Evolutionary conservation across 768 basidiomycete genomes (phyloP), one percentile per base, ranked within the genome.

Genomic region (Fomitopsis serialis): DNA sequence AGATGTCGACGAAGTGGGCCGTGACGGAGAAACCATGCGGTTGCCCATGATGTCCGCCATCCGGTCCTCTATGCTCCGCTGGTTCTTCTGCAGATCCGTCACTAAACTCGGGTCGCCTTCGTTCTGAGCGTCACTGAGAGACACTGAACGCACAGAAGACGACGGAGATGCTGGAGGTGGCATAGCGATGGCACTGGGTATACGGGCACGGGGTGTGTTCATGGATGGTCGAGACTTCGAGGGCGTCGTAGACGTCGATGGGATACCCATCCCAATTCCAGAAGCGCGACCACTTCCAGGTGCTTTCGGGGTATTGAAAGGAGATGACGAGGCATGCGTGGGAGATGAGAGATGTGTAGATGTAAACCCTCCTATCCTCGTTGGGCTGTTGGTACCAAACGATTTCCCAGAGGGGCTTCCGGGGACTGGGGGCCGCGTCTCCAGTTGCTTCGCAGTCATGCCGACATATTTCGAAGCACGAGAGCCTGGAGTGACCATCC

Each of bases 371-470:
- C 57, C 54, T 23, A 56, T 48, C 35, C 63, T 59, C 12, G 54
- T 60, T 2, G 65, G 59, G 51, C 63, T 62, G 1, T 55, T 57
- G 10, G 61, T 53, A 5, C 62, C 60, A 15, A 56, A 45, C 5
- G 53, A 56, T 6, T 48, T 45, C 23, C 58, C 57, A 1, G 55
- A 42, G 9, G 55, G 60, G 36, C 62, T 63, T 11, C 23, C 50
- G 44, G 60, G 50, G 32, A 56, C 62, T 24, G 52, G 21, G 15
- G 65, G 70, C 48, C 78, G 78, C 22, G 74, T 78, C 63, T 68
- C 81, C 54, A 95, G 77, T 60, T 92, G 89, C 63, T 86, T 82
- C 0, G 92, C 92, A 1, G 90, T 94, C 80, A 93, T 82, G 15
- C 84, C 82, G 29, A 87, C 74, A 65, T 93, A 94, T 66, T 86